Evolutionary conservation across 2,329 filamentous ascomycete genomes (phyloP).

Genomic region (Sphaerulina vaccinii): DNA sequence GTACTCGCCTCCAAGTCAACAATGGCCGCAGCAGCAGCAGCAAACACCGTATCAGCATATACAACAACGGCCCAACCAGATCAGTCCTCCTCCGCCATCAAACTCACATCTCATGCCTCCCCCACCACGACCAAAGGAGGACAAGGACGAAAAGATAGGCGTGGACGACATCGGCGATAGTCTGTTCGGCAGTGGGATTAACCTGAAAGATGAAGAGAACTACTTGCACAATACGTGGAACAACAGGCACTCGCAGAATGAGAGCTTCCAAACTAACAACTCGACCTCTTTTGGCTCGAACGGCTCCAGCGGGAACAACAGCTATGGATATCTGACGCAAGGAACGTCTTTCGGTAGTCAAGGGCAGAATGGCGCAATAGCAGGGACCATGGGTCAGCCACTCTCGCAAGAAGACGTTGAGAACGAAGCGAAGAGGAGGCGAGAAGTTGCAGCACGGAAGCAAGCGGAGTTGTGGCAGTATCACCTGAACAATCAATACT

Average conservation of each 20-base stretch:
- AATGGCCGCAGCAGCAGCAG: constrained; percentile 19
- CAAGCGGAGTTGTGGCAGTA: constrained; percentile 62
- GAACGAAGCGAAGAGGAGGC: constrained; percentile 64
- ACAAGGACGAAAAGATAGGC: constrained; percentile 58
- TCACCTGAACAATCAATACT: constrained; percentile 71
- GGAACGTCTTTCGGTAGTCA: constrained; percentile 42
- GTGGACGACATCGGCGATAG: constrained; percentile 80
- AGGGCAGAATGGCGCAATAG: constrained; percentile 36
- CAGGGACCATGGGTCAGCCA: constrained; percentile 51
- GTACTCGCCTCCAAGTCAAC: constrained; percentile 26
- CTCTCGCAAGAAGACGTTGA: constrained; percentile 65
- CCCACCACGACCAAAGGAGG: constrained; percentile 58
- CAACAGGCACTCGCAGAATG: constrained; percentile 40
- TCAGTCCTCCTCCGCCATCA: constrained; percentile 26
- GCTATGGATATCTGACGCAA: constrained; percentile 49
- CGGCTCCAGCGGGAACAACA: constrained; percentile 41
- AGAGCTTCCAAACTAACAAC: constrained; percentile 37
- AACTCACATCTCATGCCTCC: constrained; percentile 54
- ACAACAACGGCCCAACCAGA: constrained; percentile 25
- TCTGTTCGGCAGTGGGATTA: constrained; percentile 78
- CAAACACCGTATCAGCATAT: constrained; percentile 23
- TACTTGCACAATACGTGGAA: constrained; percentile 69
- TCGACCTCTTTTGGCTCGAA: constrained; percentile 50
- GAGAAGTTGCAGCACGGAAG: constrained; percentile 63
- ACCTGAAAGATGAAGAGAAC: constrained; percentile 82